Evolutionary conservation across 345 rosid species (phyloP), one percentile per base, ranked within the genome.

Genomic region (Schrenkiella parvula): DNA sequence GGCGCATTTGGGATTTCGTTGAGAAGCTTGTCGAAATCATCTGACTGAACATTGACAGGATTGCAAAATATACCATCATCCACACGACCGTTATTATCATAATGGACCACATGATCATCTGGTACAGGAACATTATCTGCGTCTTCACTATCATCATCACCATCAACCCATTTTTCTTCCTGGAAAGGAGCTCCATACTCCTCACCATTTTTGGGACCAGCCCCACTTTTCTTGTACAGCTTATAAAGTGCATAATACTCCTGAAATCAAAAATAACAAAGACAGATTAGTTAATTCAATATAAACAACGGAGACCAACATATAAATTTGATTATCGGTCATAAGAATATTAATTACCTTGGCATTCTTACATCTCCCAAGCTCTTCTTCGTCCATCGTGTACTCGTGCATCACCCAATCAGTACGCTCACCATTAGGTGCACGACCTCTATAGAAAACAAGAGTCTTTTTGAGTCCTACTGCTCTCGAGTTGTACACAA

Each of bases 351-450:
- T 4, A 13, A 31, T 6, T 75, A 93, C 98, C 88, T 85, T 73
- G 26, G 72, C 76, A 54, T 88, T 91, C 68, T 78, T 82, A 74
- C 95, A 91, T 68, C 95, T 85, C 52, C 80, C 87, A 2, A 93
- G 90, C 47, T 93, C 98, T 38, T 84, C 91, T 78, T 93, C 98
- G 65, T 91, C 91, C 66, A 93, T 60, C 0, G 95, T 86, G 48
- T 93, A 93, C 73, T 93, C 98, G 13, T 93, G 97, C 98, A 93
- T 93, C 64, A 93, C 98, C 98, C 98, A 93, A 71, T 93, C 95
- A 58, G 96, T 91, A 3, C 98, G 81, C 28, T 82, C 79, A 47
- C 98, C 98, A 56, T 1, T 80, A 9, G 97, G 98, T 10, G 98
- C 95, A 5, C 91, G 89, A 15, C 98, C 97, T 70, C 78, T 80